Evolutionary conservation across 1,284 basidiomycete species (phyloP), one percentile per base, ranked within the genome.

Genomic region (Boletus mariae): DNA sequence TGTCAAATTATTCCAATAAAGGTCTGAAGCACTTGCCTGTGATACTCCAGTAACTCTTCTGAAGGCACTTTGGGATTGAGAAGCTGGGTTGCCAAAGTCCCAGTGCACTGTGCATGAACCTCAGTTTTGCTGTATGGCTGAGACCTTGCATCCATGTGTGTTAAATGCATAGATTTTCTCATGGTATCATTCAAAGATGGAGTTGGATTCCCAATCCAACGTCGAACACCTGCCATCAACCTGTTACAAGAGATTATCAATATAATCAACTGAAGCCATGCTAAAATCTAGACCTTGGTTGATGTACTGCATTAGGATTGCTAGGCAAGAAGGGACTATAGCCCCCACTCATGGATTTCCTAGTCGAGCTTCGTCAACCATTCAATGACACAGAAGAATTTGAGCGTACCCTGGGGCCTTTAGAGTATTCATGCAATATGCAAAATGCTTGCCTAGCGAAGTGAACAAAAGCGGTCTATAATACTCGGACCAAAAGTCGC

Each of bases 401-500:
- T 17, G 10, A 59, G 12, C 80, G 51, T 59, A 89, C 90, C 89
- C 90, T 42, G 87, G 87, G 1, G 91, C 73, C 64, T 90, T 92
- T 49, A 90, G 70, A 7, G 90, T 92, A 59, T 91, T 92, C 87
- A 94, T 92, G 17, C 84, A 86, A 70, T 85, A 92, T 12, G 87
- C 89, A 71, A 92, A 92, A 65, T 92, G 90, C 65, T 90, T 90
- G 17, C 85, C 85, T 43, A 93, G 69, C 10, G 84, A 84, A 0
- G 92, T 93, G 70, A 92, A 92, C 42, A 92, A 65, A 54, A 89
- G 73, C 5, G 94, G 94, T 34, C 92, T 80, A 68, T 98, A 98
- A 71, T 96, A 96, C 65, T 95, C 92, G 5, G 85, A 79, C 87
- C 92, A 96, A 61, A 90, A 92, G 54, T 94, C 87, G 9, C 82